These are phyloP conservation scores for Xanthoconium separans DNA, from an alignment of 1,284 basidiomycete genomes.

Conservation along the genomic window DNA sequence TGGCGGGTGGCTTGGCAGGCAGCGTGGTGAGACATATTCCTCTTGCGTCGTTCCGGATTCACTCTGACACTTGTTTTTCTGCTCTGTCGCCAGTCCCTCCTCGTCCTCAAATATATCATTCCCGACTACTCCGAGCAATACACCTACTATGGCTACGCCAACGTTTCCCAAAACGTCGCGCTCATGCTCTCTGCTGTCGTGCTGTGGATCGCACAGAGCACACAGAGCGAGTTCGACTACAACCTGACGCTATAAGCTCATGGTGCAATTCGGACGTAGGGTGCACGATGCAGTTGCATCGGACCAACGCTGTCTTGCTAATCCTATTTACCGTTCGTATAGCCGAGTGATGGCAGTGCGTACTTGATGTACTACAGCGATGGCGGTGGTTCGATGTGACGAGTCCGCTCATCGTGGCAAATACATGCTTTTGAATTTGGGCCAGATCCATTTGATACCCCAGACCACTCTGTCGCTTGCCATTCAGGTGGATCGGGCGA, in stretches of 20 bases:
- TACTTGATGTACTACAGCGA: neutral
- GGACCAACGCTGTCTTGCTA: constrained; percentile 1
- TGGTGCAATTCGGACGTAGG: neutral
- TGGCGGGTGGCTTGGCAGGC: constrained; percentile 95
- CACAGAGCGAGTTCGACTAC: constrained; percentile 84
- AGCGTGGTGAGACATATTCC: constrained; percentile 70
- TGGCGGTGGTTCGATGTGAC: neutral
- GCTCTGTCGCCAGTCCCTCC: constrained; percentile 60
- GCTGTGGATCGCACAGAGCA: constrained; percentile 85
- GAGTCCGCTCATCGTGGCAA: neutral
- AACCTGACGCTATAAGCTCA: constrained; percentile 65
- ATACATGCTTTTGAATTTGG: neutral
- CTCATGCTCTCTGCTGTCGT: constrained; percentile 90
- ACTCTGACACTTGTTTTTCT: constrained; percentile 1
- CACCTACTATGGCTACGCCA: constrained; percentile 92
- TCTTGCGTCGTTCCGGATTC: neutral
- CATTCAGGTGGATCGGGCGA: no score
- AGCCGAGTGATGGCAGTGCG: neutral
- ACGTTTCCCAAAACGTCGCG: constrained; percentile 88
- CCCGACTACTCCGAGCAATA: constrained; percentile 73
- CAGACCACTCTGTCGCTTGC: no score
- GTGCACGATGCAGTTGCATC: constrained; percentile 2
- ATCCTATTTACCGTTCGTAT: constrained; percentile 12
- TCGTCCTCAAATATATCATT: constrained; percentile 92
- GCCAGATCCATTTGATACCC: neutral